Base-by-base conservation (phyloP, 2,329 filamentous ascomycete genomes). In the Pestalotiopsis sp. region DNA sequence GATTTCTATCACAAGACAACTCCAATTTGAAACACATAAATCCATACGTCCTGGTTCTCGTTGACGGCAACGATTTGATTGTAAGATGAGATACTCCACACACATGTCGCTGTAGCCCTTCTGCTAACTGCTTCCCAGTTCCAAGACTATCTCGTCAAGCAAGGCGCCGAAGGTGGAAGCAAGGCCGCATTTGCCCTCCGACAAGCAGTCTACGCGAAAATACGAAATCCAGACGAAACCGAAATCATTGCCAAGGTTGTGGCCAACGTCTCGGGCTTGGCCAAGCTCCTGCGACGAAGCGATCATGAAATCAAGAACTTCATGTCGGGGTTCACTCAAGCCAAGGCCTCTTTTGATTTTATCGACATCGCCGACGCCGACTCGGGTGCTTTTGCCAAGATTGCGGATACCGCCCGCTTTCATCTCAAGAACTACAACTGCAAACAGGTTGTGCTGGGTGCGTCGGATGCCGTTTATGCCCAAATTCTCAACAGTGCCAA, bases 1-100 rank as follows among this genome's bases (percentile, higher is more conserved):
- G 78, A 41, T 79, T 77, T 69, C 70, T 81, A 61, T 73, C 76
- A 63, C 78, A 76, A 17, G 79, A 84, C 71, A 83, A 82, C 69
- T 79, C 84, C 62, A 57, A 62, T 65, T 65, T 70, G 62, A 73
- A 89, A 85, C 84, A 82, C 69, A 82, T 80, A 64, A 90, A 90
- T 77, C 83, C 86, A 56, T 91, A 91, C 76, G 82, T 90, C 74
- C 78, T 88, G 71, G 84, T 90, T 52, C 76, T 91, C 72, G 86
- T 92, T 72, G 90, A 91, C 76, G 90, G 89, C 49, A 86, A 92
- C 76, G 87, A 88, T 59, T 82, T 90, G 69, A 80, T 90, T 77
- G 89, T 91, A 75, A 77, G 83, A 66, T 68, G 39, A 20, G 36
- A 41, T 20, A 12, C 2, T 4, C 13, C 2, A 20, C 17, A n/a